These are phyloP conservation scores for Ogataea philodendri DNA, from an alignment of 805 yeast genomes.

Conservation along the genomic window DNA sequence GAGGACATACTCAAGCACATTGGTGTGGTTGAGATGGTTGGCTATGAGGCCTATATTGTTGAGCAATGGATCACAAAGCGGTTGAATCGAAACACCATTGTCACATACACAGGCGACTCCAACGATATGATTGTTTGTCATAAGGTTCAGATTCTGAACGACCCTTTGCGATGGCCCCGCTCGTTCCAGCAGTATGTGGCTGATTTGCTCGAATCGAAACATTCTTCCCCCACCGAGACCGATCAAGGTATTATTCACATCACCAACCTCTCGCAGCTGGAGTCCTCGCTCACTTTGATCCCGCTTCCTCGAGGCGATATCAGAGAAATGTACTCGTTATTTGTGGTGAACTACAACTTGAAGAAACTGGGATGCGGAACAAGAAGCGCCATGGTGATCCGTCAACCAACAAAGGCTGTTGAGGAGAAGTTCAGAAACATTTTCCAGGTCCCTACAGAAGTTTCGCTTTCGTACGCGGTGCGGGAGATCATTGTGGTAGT, in stretches of 20 bases:
- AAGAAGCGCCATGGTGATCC: conserved; percentile 69
- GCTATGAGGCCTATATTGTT: conserved; percentile 87
- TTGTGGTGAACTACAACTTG: conserved; percentile 73
- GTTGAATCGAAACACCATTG: conserved; percentile 60
- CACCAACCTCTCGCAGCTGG: conserved; percentile 78
- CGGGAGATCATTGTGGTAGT: conserved; percentile 69
- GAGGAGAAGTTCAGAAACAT: conserved; percentile 78
- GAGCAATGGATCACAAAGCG: conserved; percentile 93
- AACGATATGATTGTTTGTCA: conserved; percentile 59
- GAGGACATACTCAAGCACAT: conserved; percentile 39
- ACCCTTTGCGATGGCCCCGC: conserved; percentile 46
- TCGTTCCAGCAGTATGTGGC: conserved; percentile 59
- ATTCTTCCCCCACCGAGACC: conserved; percentile 66
- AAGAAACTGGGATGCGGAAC: conserved; percentile 81
- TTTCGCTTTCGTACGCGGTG: conserved; percentile 64
- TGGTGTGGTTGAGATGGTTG: conserved; percentile 51
- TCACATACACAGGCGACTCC: conserved; percentile 83
- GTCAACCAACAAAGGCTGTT: conserved; percentile 72
- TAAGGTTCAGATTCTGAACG: conserved; percentile 53
- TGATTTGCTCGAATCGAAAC: conserved; percentile 57
- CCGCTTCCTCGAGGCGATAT: conserved; percentile 62
- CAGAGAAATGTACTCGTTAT: conserved; percentile 46
- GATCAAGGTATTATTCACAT: conserved; percentile 65
- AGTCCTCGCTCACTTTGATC: conserved; percentile 62
- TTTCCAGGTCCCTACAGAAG: conserved; percentile 54